phyloP scores from a whole-genome alignment of 768 basidiomycete genomes.

The Suillus clintonianus region DNA sequence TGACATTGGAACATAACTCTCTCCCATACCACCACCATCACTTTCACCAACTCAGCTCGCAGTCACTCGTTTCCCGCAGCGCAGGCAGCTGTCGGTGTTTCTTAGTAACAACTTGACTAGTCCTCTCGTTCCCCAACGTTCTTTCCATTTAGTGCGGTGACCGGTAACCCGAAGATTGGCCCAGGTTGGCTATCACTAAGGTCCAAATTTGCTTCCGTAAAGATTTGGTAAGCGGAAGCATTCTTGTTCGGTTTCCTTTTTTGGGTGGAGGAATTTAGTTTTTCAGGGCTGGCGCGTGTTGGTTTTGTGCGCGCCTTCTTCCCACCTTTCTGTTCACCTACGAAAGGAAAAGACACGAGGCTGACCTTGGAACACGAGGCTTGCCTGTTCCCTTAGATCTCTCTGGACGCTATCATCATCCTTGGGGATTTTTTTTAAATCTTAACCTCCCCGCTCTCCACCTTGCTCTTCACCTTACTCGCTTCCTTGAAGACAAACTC shows the following conservation, averaged over 20 bases:
- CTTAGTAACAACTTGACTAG: not conserved
- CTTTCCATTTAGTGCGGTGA: too few relatives aligned
- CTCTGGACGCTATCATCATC: not conserved
- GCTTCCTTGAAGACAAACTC: conserved; percentile 8
- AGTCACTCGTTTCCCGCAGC: conserved; percentile 6
- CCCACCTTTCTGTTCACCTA: conserved; percentile 32
- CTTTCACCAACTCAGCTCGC: not conserved
- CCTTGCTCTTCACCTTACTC: conserved; percentile 20
- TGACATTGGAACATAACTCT: conserved; percentile 1
- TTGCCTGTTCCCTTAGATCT: conserved; percentile 27
- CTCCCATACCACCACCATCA: not conserved
- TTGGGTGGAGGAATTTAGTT: conserved; percentile 31
- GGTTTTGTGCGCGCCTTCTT: conserved; percentile 21
- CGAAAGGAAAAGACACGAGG: conserved; percentile 53
- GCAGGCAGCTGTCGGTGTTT: conserved; percentile 12
- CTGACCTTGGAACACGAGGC: conserved; percentile 47
- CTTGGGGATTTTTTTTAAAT: conserved; percentile 13
- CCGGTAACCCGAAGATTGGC: conserved; percentile 4
- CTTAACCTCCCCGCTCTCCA: conserved; percentile 18
- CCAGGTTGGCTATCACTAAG: not conserved
- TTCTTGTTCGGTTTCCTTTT: conserved; percentile 27
- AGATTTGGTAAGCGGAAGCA: conserved; percentile 23
- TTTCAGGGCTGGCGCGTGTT: conserved; percentile 36
- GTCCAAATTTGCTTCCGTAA: conserved; percentile 13
- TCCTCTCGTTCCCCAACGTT: conserved; percentile 12